Evolutionary conservation across 2,329 filamentous ascomycete genomes (phyloP), one percentile per base, ranked within the genome.

Genomic region (Aspergillus aculeatinus): DNA sequence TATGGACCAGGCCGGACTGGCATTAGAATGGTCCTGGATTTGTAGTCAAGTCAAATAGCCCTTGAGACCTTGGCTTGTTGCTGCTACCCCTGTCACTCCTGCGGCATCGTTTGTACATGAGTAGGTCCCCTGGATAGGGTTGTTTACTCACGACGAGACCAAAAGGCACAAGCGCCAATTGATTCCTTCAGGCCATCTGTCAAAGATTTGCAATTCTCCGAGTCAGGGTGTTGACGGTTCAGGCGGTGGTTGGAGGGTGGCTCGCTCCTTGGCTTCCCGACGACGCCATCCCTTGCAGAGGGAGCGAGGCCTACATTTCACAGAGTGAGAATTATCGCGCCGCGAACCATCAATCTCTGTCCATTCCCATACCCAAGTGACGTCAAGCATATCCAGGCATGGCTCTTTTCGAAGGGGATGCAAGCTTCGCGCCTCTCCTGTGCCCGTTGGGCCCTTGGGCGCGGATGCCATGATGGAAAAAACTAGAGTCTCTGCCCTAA

Each of bases 1-100:
- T 84, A 84, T 67, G 78, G 78, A 29, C 74, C 75, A 63, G 80
- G 80, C 55, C 76, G 81, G 59, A 78, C 77, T 53, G 81, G 78
- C 12, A 73, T 81, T 53, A 76, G 73, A 63, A 80, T 81, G 78
- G 63, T 73, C 55, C 68, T 79, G 39, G 62, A 73, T 58, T 68
- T 76, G 55, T 64, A 70, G 67, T 27, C 63, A 64, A 44, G 9
- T 27, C 63, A 64, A 44, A 9, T 44, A 68, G 62, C 63, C 63
- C 56, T 61, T 71, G 65, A 71, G 39, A 16, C 16, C 39, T 44
- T 16, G 39, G 10, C 5, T 42, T 16, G 14, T 44, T 44, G 39
- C 62, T 65, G 61, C 27, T 29, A 60, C 61, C 60, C 67, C 55
- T 60, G 62, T 64, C 60, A 63, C 61, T 68, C 63, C 65, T 65